These are phyloP conservation scores for Papiliotrema fonsecae DNA, from an alignment of 1,284 basidiomycete species.

Conservation along the genomic window DNA sequence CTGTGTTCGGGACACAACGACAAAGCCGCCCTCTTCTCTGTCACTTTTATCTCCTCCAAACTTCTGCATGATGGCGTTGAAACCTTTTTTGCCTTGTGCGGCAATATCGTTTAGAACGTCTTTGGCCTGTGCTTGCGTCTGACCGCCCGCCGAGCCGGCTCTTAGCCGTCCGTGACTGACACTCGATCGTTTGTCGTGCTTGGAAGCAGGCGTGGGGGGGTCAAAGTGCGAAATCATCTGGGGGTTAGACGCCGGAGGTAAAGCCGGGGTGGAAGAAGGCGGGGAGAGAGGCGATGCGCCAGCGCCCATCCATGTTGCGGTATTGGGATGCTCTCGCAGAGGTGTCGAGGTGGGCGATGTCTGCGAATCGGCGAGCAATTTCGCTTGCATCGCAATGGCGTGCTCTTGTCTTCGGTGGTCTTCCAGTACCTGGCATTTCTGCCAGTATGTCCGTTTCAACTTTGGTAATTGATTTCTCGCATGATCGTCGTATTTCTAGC, in stretches of 20 bases:
- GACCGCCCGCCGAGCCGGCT: constrained; percentile 20
- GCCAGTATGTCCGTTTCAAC: constrained; percentile 68
- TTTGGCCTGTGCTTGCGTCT: constrained; percentile 32
- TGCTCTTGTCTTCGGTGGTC: constrained; percentile 45
- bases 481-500: constrained; percentile 67
- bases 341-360: constrained; percentile 19
- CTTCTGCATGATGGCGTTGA: constrained; percentile 44
- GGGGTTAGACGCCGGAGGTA: too few species aligned
- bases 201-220: constrained; percentile 13
- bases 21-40: constrained; percentile 20
- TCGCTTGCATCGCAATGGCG: constrained; percentile 44
- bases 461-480: constrained; percentile 68
- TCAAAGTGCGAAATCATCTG: too few species aligned
- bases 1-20: constrained; percentile 9
- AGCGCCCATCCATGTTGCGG: constrained; percentile 1
- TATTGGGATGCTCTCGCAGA: constrained; percentile 22
- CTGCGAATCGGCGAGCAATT: constrained; percentile 38
- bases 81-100: constrained; percentile 42
- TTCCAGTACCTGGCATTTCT: constrained; percentile 76
- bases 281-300: constrained; percentile 26
- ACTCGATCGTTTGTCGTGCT: constrained; percentile 10
- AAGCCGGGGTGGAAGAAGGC: constrained; percentile 18
- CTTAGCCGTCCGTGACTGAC: constrained; percentile 10
- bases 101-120: constrained; percentile 47
- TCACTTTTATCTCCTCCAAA: constrained; percentile 42